phyloP scores from a whole-genome alignment of 1,139 yeast genomes.

The Yamadazyma epiphylla region DNA sequence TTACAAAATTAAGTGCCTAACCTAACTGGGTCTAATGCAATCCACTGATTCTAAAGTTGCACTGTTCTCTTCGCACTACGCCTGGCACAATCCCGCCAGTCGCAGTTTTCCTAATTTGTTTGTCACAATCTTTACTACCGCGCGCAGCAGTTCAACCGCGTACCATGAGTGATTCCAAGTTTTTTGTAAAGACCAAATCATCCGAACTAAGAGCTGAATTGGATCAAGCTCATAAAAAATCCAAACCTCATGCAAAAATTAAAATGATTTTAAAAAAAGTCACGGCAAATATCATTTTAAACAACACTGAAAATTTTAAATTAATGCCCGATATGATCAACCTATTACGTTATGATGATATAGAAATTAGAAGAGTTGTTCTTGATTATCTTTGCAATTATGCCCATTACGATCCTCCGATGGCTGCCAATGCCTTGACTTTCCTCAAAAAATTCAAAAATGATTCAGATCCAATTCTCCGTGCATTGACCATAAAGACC shows the following conservation, averaged over 20 bases:
- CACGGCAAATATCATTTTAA: constrained; percentile 79
- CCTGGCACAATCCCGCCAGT: too few species aligned
- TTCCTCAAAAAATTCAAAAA: constrained; percentile 48
- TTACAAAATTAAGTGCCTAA: too few species aligned
- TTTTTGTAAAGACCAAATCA: constrained; percentile 43
- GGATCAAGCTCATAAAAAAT: constrained; percentile 51
- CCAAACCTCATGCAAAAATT: constrained; percentile 44
- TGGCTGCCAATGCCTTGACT: constrained; percentile 55
- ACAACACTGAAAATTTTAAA: constrained; percentile 69
- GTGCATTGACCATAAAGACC: constrained; percentile 60
- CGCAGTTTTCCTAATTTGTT: constrained; percentile 4
- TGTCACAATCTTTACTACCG: constrained; percentile 3
- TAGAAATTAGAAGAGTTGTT: constrained; percentile 70
- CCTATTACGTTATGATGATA: constrained; percentile 59
- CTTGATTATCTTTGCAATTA: constrained; percentile 59
- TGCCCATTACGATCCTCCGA: constrained; percentile 52
- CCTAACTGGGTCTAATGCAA: too few species aligned
- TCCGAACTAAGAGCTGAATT: constrained; percentile 56
- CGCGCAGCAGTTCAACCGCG: constrained; percentile 1
- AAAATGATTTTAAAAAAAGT: constrained; percentile 69
- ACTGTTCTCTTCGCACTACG: too few species aligned
- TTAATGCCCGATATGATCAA: constrained; percentile 65
- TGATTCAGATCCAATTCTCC: constrained; percentile 29
- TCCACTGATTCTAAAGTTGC: too few species aligned
- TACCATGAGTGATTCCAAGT: constrained; percentile 41